Base-by-base conservation (phyloP, 257 asterid genomes). In the Solanum pimpinellifolium region DNA sequence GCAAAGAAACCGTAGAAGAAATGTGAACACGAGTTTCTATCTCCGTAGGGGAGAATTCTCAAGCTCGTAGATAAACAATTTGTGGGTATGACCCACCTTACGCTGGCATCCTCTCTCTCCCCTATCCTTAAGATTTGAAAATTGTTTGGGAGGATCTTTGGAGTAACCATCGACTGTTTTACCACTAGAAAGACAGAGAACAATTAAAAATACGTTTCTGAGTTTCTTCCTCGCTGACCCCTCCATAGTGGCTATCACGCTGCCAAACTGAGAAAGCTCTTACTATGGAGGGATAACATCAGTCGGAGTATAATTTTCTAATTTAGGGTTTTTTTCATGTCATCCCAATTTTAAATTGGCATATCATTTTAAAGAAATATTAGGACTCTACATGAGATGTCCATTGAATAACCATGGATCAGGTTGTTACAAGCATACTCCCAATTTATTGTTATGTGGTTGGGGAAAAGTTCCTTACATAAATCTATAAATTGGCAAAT, bases 181-280 rank as follows among this genome's bases (percentile, higher is more conserved):
- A 52, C n/a, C n/a, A 18, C 21, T 16, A 6, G 18, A 52, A 4
- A 1, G 1, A 16, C 0, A 18, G 4, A 56, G n/a, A 18, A 20
- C 23, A 56, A 56, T 44, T 56, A 7, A 18, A 56, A 6, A 18
- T 18, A 0, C 2, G 7, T 18, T 56, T 56, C 0, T 18, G 10
- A 56, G n/a, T 56, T 56, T 18, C 23, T 56, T 18, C 65, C 11
- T 4, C 1, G 2, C n/a, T 56, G 1, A 56, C 4, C 65, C 1
- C n/a, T 6, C 0, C 2, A 18, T 52, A 52, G 9, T 5, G 23
- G 62, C 0, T 52, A 2, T 52, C 62, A 52, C 4, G 10, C 65
- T 2, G 0, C n/a, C n/a, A 18, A 7, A 56, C n/a, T 0, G 0
- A 0, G n/a, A 56, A 56, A 56, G 11, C 18, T 56, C 65, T 1